phyloP scores from a whole-genome alignment of 2,329 filamentous ascomycete genomes.

The Juglanconis sp. region DNA sequence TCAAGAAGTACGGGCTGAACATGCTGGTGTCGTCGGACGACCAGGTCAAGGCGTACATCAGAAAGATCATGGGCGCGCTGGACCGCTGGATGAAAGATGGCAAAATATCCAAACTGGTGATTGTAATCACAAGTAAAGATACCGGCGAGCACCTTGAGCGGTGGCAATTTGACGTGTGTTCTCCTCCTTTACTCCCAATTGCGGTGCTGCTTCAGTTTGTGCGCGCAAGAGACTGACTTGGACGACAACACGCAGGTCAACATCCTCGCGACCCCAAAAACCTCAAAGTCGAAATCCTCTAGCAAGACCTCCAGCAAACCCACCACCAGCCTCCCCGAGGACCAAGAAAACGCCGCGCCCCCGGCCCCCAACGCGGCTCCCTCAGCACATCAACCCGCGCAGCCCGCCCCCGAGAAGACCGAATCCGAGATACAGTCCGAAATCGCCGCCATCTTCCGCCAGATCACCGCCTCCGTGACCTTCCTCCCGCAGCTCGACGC shows the following conservation, averaged over 20 bases:
- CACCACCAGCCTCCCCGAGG: slow-evolving; percentile 45
- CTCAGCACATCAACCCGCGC: slow-evolving; percentile 10
- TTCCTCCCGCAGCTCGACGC: slow-evolving; percentile 84
- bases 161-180: slow-evolving; percentile 90
- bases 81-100: slow-evolving; percentile 97
- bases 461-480: slow-evolving; percentile 96
- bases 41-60: slow-evolving; percentile 98
- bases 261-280: slow-evolving; percentile 35
- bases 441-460: slow-evolving; percentile 94
- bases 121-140: slow-evolving; percentile 96
- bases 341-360: slow-evolving; percentile 68
- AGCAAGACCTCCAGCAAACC: slow-evolving; percentile 52
- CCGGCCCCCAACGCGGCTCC: slow-evolving; percentile 20
- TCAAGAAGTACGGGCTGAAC: slow-evolving; percentile 99
- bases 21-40: slow-evolving; percentile 96
- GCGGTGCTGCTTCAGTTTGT: background rate
- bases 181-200: background rate
- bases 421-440: slow-evolving; percentile 92
- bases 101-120: slow-evolving; percentile 95
- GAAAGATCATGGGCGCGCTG: slow-evolving; percentile 95
- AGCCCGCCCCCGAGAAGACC: slow-evolving; percentile 66
- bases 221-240: background rate
- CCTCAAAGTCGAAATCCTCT: slow-evolving; percentile 49
- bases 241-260: slow-evolving; percentile 28
- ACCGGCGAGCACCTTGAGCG: slow-evolving; percentile 93